Evolutionary conservation across 1,139 yeast genomes (phyloP).

Genomic region (Magnusiomyces clavatus): DNA sequence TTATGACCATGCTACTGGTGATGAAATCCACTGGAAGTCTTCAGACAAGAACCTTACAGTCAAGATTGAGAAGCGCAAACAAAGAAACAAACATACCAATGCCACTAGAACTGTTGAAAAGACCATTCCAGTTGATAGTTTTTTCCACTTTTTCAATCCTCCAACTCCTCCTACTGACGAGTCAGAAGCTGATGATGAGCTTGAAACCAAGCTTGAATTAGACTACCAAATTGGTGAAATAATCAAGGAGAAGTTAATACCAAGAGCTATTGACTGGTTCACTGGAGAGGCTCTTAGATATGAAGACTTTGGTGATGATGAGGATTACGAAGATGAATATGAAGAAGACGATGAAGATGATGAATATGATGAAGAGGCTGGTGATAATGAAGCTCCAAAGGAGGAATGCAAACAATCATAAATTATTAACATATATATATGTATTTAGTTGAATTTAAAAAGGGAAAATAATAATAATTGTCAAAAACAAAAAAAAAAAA

Average conservation of each 20-base stretch:
- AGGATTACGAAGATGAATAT: not conserved
- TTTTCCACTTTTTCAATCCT: constrained; percentile 92
- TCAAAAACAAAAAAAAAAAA: not conserved
- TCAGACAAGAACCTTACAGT: constrained; percentile 81
- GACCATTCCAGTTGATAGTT: constrained; percentile 85
- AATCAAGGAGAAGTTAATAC: constrained; percentile 80
- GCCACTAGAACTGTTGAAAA: constrained; percentile 96
- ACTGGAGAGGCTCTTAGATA: constrained; percentile 89
- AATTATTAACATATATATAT: not conserved
- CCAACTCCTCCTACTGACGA: constrained; percentile 61
- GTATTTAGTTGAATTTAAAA: no score
- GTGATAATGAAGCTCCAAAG: not conserved
- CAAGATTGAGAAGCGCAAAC: constrained; percentile 87
- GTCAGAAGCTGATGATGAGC: constrained; percentile 49
- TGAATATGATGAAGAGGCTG: constrained; percentile 2
- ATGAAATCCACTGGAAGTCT: constrained; percentile 74
- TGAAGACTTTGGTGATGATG: constrained; percentile 32
- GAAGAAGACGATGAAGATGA: constrained; percentile 4
- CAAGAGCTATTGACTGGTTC: constrained; percentile 96
- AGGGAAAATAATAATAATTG: not conserved
- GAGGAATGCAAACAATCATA: constrained; percentile 6
- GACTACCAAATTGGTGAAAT: constrained; percentile 97
- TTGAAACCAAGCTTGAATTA: constrained; percentile 61
- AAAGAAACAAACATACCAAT: constrained; percentile 94
- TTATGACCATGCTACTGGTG: constrained; percentile 94